These are phyloP conservation scores for Diaporthe citriasiana DNA, from an alignment of 2,329 filamentous ascomycete species.

Conservation along the genomic window DNA sequence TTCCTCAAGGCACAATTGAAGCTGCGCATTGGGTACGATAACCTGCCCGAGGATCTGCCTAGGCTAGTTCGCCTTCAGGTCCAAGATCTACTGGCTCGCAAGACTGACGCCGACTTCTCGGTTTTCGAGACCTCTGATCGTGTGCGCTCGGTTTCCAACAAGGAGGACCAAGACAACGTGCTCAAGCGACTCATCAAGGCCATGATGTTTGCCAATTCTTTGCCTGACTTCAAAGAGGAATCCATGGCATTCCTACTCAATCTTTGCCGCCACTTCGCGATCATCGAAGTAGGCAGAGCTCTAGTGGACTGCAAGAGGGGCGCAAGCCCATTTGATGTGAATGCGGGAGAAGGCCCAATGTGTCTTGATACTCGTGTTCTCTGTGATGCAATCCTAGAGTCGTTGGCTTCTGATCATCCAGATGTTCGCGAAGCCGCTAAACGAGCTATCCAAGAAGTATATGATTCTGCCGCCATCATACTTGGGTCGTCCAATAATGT, in stretches of 20 bases:
- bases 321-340: slow-evolving; percentile 84
- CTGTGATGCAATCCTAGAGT: slow-evolving; percentile 91
- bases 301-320: slow-evolving; percentile 84
- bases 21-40: slow-evolving; percentile 88
- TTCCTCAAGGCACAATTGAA: slow-evolving; percentile 92
- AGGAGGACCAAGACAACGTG: slow-evolving; percentile 83
- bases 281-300: slow-evolving; percentile 90
- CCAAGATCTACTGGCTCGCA: slow-evolving; percentile 83
- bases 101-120: slow-evolving; percentile 78
- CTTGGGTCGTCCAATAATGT: slow-evolving; percentile 82
- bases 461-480: slow-evolving; percentile 81
- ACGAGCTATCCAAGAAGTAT: slow-evolving; percentile 81
- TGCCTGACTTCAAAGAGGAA: slow-evolving; percentile 83
- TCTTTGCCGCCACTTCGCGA: slow-evolving; percentile 89
- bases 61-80: slow-evolving; percentile 89
- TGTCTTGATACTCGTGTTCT: slow-evolving; percentile 89
- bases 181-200: slow-evolving; percentile 92
- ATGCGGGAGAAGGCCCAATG: slow-evolving; percentile 87
- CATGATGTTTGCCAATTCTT: slow-evolving; percentile 85
- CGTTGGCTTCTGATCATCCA: slow-evolving; percentile 85
- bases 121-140: slow-evolving; percentile 82
- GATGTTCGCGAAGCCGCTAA: slow-evolving; percentile 88
- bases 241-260: slow-evolving; percentile 83
- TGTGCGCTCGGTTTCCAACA: slow-evolving; percentile 88
- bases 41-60: slow-evolving; percentile 89